Percentiles rank a stretch among this genome's conserved stretches.
Evolutionary conservation across 352 stramenopile species (phyloP).

Genomic region (Phytopythium vexans): DNA sequence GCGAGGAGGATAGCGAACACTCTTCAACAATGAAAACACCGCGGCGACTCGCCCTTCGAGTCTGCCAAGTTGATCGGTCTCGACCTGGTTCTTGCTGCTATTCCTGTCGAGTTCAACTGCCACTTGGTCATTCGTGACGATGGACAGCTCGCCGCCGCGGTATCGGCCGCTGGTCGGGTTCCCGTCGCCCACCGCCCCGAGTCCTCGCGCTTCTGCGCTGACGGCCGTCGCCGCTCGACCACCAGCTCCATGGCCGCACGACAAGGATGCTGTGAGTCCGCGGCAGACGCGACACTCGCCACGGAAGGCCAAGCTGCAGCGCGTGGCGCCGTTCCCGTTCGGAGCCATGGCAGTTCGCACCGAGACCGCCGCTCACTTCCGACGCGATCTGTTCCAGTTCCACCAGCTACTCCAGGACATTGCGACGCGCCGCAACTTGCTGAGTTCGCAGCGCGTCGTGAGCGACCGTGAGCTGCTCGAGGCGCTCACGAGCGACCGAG

Average conservation of each 20-base stretch:
- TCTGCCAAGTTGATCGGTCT: too few species aligned
- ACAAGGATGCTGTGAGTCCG: background rate
- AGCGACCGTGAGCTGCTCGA: conserved; percentile 39
- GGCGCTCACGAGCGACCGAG: conserved; percentile 65
- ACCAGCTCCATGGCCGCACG: too few species aligned
- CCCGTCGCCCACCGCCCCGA: too few species aligned
- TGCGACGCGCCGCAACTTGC: conserved; percentile 7
- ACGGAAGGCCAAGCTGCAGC: conserved; percentile 31
- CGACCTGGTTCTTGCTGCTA: too few species aligned
- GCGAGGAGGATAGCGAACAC: too few species aligned
- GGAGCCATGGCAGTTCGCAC: conserved; percentile 21
- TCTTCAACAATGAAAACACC: too few species aligned
- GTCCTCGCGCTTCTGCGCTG: background rate
- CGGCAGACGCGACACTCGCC: conserved; percentile 19
- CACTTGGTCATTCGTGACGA: too few species aligned
- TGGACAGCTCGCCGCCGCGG: too few species aligned
- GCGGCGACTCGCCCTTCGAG: too few species aligned
- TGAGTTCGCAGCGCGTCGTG: conserved; percentile 1
- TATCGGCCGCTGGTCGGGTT: too few species aligned
- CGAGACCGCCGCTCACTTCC: conserved; percentile 34
- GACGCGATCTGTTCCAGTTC: conserved; percentile 66
- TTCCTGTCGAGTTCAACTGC: too few species aligned
- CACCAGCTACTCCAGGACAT: conserved; percentile 59
- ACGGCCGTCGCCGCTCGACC: too few species aligned
- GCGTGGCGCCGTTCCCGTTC: conserved; percentile 15